Conservation (phyloP, 768 basidiomycete species). For the Lactarius tabidus region DNA sequence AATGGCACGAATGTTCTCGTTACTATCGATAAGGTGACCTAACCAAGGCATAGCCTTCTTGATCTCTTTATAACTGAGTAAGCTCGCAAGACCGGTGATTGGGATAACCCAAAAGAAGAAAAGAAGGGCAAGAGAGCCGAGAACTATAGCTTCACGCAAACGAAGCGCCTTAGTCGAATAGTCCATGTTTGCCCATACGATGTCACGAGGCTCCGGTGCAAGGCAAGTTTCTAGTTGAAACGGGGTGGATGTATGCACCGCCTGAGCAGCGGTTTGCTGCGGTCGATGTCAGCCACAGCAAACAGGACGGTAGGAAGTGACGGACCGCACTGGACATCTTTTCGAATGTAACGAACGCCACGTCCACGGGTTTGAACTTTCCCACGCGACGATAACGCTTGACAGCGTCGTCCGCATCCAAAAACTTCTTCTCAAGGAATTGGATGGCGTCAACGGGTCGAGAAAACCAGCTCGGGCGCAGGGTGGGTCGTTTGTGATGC, state of each 20-base stretch:
- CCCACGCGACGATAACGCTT: constrained; percentile 65
- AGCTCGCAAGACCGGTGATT: constrained; percentile 76
- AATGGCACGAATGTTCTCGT: constrained; percentile 74
- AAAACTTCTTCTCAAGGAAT: constrained; percentile 76
- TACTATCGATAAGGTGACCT: constrained; percentile 76
- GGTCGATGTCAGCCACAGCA: constrained; percentile 3
- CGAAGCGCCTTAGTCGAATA: constrained; percentile 54
- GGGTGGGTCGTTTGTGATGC: constrained; percentile 69
- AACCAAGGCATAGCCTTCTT: constrained; percentile 88
- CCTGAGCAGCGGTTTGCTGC: constrained; percentile 86
- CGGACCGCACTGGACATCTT: constrained; percentile 89
- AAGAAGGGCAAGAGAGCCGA: constrained; percentile 63
- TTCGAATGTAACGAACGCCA: constrained; percentile 95
- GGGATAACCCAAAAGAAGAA: constrained; percentile 93
- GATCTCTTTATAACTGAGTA: constrained; percentile 92
- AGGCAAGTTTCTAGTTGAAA: constrained; percentile 62
- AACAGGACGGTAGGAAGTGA: neutral
- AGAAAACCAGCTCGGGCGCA: constrained; percentile 71
- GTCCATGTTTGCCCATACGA: constrained; percentile 90
- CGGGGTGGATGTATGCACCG: constrained; percentile 68
- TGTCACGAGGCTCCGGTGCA: constrained; percentile 93
- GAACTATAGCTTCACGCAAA: constrained; percentile 67
- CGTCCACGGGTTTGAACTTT: constrained; percentile 75
- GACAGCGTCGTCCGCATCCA: constrained; percentile 78
- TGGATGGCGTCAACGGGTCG: constrained; percentile 86